phyloP scores from a whole-genome alignment of 192 early-diverging fungal species.

The Rhizoclosmatium globosum region DNA sequence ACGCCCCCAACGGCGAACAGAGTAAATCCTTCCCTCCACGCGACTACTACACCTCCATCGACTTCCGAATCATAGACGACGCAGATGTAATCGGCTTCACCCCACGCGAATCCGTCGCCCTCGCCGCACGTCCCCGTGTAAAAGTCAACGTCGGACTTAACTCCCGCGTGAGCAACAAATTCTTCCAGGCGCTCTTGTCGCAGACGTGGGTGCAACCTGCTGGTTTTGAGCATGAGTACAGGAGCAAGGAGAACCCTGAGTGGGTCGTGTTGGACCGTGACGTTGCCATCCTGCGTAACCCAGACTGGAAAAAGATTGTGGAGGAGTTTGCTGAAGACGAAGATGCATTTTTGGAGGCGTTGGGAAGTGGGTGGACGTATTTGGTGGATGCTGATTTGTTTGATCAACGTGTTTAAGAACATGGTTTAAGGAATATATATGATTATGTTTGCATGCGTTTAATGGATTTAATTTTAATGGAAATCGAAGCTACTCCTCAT shows the following conservation, averaged over 20 bases:
- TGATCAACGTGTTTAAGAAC: too few species aligned
- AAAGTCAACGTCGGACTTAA: neutral
- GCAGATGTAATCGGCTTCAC: neutral
- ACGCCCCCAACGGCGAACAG: neutral
- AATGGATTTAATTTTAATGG: too few species aligned
- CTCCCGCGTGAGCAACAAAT: slow-evolving; percentile 24
- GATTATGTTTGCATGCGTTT: too few species aligned
- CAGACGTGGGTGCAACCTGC: slow-evolving; percentile 10
- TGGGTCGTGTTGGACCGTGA: slow-evolving; percentile 32
- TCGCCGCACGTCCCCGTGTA: neutral
- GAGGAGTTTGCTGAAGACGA: slow-evolving; percentile 6
- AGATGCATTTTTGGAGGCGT: too few species aligned
- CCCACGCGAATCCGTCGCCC: slow-evolving; percentile 6
- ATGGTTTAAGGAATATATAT: too few species aligned
- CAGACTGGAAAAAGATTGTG: neutral
- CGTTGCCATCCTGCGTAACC: slow-evolving; percentile 22
- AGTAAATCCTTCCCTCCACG: neutral
- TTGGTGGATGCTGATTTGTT: too few species aligned
- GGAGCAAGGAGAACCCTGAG: neutral
- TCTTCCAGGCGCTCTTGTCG: slow-evolving; percentile 36
- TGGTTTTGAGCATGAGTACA: neutral
- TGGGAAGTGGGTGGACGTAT: slow-evolving; percentile 40
- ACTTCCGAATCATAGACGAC: neutral
- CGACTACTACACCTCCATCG: slow-evolving; percentile 6
- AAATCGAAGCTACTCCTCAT: too few species aligned